These are phyloP conservation scores for Lentithecium fluviatile DNA, from an alignment of 495 filamentous ascomycete species.

Conservation along the genomic window DNA sequence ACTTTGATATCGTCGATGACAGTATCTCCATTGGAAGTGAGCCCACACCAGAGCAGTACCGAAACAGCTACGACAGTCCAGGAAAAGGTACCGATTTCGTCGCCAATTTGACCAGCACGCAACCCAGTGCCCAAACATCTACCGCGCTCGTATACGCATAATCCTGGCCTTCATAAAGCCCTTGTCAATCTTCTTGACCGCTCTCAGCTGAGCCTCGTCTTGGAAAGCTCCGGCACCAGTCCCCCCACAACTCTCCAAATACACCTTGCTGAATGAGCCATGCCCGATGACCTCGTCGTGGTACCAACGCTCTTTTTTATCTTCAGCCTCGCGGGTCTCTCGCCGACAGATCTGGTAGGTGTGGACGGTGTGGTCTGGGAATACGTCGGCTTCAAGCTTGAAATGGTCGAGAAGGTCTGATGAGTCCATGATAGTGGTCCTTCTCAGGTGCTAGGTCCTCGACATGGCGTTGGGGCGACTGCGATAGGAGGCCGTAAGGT, in stretches of 20 bases:
- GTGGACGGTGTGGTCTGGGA: constrained; percentile 19
- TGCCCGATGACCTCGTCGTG: background rate
- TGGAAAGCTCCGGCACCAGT: no score
- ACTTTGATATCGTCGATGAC: background rate
- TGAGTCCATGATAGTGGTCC: constrained; percentile 3
- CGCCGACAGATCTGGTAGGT: constrained; percentile 10
- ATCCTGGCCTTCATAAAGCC: background rate
- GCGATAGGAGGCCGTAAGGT: no score
- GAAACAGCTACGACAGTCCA: background rate
- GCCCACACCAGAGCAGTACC: background rate
- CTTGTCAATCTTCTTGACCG: constrained; percentile 28
- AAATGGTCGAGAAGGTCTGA: constrained; percentile 29
- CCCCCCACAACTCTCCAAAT: background rate
- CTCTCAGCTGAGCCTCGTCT: constrained; percentile 19
- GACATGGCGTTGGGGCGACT: no score
- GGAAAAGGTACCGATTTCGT: constrained; percentile 1
- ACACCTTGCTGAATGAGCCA: background rate
- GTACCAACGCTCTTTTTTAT: background rate
- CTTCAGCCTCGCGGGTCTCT: background rate
- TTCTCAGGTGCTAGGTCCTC: no score
- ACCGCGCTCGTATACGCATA: constrained; percentile 3
- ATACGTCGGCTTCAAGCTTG: constrained; percentile 13
- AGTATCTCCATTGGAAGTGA: background rate
- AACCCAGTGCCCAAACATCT: constrained; percentile 11
- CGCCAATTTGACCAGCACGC: constrained; percentile 1